phyloP scores from a whole-genome alignment of 2,329 filamentous ascomycete species.

The Cryphonectria radicalis region DNA sequence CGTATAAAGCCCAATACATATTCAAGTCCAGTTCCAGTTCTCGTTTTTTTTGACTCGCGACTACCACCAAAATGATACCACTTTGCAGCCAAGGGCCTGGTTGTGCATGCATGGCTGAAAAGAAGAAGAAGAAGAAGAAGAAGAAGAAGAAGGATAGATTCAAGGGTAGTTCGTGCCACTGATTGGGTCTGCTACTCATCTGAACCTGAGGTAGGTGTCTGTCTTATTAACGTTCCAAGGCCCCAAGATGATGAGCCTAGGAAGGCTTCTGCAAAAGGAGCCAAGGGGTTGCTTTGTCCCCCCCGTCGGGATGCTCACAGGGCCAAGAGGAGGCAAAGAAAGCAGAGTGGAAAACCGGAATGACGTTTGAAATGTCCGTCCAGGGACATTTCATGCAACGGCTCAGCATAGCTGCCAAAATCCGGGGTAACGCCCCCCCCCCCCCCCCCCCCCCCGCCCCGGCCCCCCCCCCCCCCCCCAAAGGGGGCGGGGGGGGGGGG shows the following conservation, averaged over 20 bases:
- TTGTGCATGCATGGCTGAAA: too few species aligned
- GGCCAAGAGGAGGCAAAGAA: not conserved
- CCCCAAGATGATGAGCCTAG: too few species aligned
- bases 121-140: not conserved
- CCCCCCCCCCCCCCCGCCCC: too few species aligned
- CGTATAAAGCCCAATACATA: not conserved
- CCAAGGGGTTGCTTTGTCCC: not conserved
- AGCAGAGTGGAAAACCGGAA: not conserved
- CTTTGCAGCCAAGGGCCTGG: not conserved
- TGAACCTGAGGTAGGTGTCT: not conserved
- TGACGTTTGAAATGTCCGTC: not conserved
- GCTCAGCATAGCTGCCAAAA: not conserved
- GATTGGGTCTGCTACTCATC: not conserved
- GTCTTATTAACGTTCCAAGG: not conserved
- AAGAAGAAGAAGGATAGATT: not conserved
- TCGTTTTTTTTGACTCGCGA: not conserved
- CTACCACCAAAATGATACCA: not conserved
- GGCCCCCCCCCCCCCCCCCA: too few species aligned
- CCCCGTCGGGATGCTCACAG: not conserved
- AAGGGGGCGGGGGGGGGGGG: too few species aligned
- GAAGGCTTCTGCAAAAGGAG: not conserved
- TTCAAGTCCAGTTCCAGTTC: not conserved
- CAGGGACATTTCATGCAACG: not conserved
- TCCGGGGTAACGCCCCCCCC: constrained; percentile 12
- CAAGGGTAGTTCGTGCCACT: not conserved